These are phyloP conservation scores for Licmophora abbreviata DNA, from an alignment of 108 stramenopile genomes.

Conservation along the genomic window DNA sequence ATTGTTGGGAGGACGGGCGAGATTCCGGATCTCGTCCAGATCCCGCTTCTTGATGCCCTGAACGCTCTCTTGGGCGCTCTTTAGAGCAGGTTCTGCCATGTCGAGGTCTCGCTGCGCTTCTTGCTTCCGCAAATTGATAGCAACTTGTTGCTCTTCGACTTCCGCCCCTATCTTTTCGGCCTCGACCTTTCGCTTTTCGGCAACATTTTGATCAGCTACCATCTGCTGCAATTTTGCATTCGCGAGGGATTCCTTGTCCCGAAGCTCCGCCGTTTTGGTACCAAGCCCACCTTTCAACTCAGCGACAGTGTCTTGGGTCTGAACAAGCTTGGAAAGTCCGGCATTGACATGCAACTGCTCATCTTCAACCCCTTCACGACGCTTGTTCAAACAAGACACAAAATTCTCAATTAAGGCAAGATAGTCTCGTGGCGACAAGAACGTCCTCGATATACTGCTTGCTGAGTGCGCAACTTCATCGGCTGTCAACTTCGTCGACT, in stretches of 20 bases:
- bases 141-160: constrained; percentile 66
- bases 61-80: constrained; percentile 83
- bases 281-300: constrained; percentile 79
- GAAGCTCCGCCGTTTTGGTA: constrained; percentile 70
- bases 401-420: constrained; percentile 92
- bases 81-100: constrained; percentile 94
- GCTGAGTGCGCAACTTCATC: constrained; percentile 39
- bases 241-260: constrained; percentile 83
- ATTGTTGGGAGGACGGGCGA: constrained; percentile 90
- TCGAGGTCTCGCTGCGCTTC: constrained; percentile 90
- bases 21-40: constrained; percentile 90
- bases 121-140: constrained; percentile 81
- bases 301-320: constrained; percentile 91
- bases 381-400: constrained; percentile 67
- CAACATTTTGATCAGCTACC: constrained; percentile 96
- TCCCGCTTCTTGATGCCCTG: constrained; percentile 93
- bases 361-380: constrained; percentile 83
- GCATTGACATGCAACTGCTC: constrained; percentile 93
- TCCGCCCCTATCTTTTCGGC: constrained; percentile 88
- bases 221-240: constrained; percentile 96
- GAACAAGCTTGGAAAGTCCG: constrained; percentile 90
- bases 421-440: constrained; percentile 92
- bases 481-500: constrained; percentile 54
- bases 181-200: constrained; percentile 88
- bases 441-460: constrained; percentile 70